These are phyloP conservation scores for Russula vinacea DNA, from an alignment of 768 basidiomycete species.

Conservation along the genomic window DNA sequence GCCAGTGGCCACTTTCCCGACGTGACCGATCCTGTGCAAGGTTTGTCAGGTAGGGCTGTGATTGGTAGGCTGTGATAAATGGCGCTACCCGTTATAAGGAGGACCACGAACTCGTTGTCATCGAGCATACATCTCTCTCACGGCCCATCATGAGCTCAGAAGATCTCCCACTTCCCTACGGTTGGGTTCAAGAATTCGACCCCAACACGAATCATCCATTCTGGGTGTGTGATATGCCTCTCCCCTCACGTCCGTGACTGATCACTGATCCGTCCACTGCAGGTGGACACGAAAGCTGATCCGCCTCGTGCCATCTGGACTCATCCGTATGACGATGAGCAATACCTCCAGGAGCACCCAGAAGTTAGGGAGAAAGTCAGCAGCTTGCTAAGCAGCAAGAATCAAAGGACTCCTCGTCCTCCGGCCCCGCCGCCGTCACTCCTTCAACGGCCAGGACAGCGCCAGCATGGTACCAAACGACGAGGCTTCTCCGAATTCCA, in stretches of 20 bases:
- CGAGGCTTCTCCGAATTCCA: background rate
- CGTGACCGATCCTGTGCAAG: background rate
- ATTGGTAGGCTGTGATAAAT: too few relatives aligned
- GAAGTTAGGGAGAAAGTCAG: constrained; percentile 42
- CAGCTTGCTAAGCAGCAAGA: constrained; percentile 10
- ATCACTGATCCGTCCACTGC: background rate
- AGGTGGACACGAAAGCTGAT: constrained; percentile 61
- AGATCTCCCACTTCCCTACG: constrained; percentile 48
- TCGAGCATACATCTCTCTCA: background rate
- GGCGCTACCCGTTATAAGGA: constrained; percentile 2
- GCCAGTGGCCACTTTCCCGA: background rate
- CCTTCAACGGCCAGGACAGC: constrained; percentile 24
- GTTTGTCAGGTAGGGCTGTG: background rate
- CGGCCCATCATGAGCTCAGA: constrained; percentile 31
- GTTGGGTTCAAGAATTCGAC: constrained; percentile 56
- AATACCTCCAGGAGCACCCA: constrained; percentile 56
- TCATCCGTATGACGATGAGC: constrained; percentile 68
- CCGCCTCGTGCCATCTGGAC: constrained; percentile 70
- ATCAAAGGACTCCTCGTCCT: background rate
- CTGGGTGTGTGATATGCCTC: constrained; percentile 42
- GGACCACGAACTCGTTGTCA: background rate
- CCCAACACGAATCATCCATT: constrained; percentile 43
- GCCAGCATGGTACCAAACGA: constrained; percentile 30
- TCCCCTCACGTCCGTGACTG: background rate
- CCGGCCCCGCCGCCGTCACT: constrained; percentile 29